A percentile compares a stretch with the other conserved stretches of the same genome.
phyloP scores from a whole-genome alignment of 768 basidiomycete genomes.

The Clitopilus hobsonii region DNA sequence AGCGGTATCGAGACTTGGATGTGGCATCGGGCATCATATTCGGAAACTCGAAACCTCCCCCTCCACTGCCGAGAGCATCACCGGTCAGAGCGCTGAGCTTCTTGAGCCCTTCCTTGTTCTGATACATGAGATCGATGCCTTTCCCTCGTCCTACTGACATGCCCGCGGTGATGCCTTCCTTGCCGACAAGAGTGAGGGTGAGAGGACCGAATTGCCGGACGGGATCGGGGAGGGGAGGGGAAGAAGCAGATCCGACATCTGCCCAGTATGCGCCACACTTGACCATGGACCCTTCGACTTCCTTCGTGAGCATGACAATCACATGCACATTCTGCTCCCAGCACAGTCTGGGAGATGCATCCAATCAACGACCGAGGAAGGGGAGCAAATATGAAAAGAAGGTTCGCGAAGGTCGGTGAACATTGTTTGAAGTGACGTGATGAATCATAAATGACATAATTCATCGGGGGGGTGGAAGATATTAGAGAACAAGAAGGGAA shows the following conservation, averaged over 20 bases:
- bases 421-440: too few relatives aligned
- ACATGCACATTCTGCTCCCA: conserved; percentile 96
- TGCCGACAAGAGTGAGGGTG: conserved; percentile 44
- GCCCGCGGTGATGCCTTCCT: conserved; percentile 20
- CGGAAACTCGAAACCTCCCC: background rate
- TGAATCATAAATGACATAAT: background rate
- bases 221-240: conserved; percentile 1
- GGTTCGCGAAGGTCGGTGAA: too few relatives aligned
- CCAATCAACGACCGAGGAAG: too few relatives aligned
- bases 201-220: conserved; percentile 61
- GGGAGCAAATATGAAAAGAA: too few relatives aligned
- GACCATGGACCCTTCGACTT: conserved; percentile 80
- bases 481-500: conserved; percentile 2
- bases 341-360: conserved; percentile 71
- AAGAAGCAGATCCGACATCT: conserved; percentile 24
- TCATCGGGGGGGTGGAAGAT: background rate
- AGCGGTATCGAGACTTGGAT: background rate
- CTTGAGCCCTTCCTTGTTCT: background rate
- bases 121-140: conserved; percentile 9
- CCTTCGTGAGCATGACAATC: conserved; percentile 94
- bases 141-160: conserved; percentile 1
- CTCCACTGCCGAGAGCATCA: background rate
- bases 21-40: background rate
- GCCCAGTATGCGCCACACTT: conserved; percentile 94
- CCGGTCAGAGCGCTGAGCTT: background rate